These are phyloP conservation scores for Arabidopsis thaliana DNA, from an alignment of 345 rosid species.

Conservation along the genomic window TAIR10.1 NC_003075.7:10007501-10008000, in stretches of 20 bases:
- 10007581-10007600: conserved; percentile 40
- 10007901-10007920: not conserved
- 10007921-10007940: not conserved
- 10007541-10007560: conserved; percentile 38
- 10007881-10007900: not conserved
- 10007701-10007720: not conserved
- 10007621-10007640: not conserved
- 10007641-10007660: not conserved
- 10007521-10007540: conserved; percentile 43
- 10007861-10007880: not conserved
- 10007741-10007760: no score
- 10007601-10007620: conserved; percentile 18
- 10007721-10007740: not conserved
- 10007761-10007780: not conserved
- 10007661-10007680: not conserved
- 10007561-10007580: conserved; percentile 40
- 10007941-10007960: not conserved
- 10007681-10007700: not conserved
- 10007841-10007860: not conserved
- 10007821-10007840: not conserved
- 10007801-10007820: not conserved
- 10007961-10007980: not conserved
- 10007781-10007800: conserved; percentile 5
- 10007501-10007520: conserved; percentile 19
- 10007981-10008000: not conserved